Base-by-base conservation (phyloP, 345 rosid genomes). In the Populus simonii region DNA sequence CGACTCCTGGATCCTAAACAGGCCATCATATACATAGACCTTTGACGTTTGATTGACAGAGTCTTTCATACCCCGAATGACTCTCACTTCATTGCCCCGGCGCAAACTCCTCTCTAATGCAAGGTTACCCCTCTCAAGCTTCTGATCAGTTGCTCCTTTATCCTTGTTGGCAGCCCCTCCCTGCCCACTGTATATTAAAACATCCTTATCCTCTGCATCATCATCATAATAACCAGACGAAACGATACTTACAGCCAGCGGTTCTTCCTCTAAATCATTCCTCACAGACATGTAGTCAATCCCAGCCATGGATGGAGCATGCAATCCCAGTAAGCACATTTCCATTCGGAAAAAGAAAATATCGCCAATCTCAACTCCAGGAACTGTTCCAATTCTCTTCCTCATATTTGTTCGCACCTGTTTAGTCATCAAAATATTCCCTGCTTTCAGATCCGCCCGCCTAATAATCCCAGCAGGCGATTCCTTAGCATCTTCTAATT, bases 51-150 rank as follows among this genome's bases (percentile, higher is more conserved):
- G 83, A 84, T 71, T 84, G 1, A 74, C 69, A 8, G 73, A n/a
- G 81, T 93, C 97, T 29, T 79, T 90, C 74, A 89, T 82, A 41
- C 94, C 98, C 45, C 97, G 85, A 73, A 93, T 80, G 31, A 93
- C 97, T 79, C 98, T 87, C 55, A 93, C 92, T 74, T 87, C 90
- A 68, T 83, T 92, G 7, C 87, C 90, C 6, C 90, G 88, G 70
- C 79, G 89, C 82, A 86, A 84, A 72, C 98, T 92, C 74, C 76
- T 92, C 84, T 90, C 94, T 72, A 93, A 79, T 55, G 98, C 97
- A 76, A 93, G 94, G 84, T 93, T 93, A 35, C 98, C 98, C 80
- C 93, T 87, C 80, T 86, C 97, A 76, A 93, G 98, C 83, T 92
- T 90, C 86, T 93, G 98, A 87, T 93, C 98, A 31, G 87, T 83